phyloP scores from a whole-genome alignment of 768 basidiomycete genomes.

The Russula dissimulans region DNA sequence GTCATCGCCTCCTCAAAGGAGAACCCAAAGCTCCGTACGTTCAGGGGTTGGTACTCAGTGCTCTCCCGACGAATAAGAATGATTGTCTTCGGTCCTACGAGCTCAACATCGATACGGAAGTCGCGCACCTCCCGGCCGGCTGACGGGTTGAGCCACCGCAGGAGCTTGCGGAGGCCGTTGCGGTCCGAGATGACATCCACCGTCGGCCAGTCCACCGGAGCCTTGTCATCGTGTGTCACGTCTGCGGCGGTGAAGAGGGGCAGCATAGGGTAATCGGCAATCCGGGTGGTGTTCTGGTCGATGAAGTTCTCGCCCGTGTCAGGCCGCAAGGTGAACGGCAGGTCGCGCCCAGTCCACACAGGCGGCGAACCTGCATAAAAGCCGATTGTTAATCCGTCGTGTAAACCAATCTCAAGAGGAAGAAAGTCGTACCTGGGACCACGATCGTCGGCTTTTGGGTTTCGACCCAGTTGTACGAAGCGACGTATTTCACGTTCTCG shows the following conservation, averaged over 20 bases:
- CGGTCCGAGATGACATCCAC: conserved; percentile 51
- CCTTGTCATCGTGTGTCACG: conserved; percentile 22
- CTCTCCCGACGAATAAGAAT: conserved; percentile 55
- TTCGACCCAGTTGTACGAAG: conserved; percentile 28
- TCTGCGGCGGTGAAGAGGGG: conserved; percentile 57
- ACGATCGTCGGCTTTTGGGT: conserved; percentile 22
- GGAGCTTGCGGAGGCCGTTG: conserved; percentile 54
- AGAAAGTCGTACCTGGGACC: conserved; percentile 24
- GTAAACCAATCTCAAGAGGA: neutral
- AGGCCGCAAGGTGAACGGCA: conserved; percentile 45
- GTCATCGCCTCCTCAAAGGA: conserved; percentile 56
- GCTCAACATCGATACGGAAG: conserved; percentile 65
- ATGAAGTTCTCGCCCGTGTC: conserved; percentile 42
- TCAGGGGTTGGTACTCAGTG: conserved; percentile 21
- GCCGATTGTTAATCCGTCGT: neutral
- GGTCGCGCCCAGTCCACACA: conserved; percentile 39
- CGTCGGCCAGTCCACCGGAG: conserved; percentile 28
- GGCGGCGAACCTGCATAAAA: conserved; percentile 44
- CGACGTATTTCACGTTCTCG: conserved; percentile 22
- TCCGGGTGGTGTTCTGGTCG: conserved; percentile 50
- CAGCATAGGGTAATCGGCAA: conserved; percentile 33
- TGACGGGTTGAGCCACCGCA: conserved; percentile 39
- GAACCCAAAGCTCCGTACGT: conserved; percentile 41
- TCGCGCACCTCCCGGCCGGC: conserved; percentile 29
- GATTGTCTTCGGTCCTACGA: conserved; percentile 48